A percentile compares a stretch with the other conserved stretches of the same genome.
Conservation (phyloP, 202 grass and related monocot species). For the Eragrostis tef region DNA sequence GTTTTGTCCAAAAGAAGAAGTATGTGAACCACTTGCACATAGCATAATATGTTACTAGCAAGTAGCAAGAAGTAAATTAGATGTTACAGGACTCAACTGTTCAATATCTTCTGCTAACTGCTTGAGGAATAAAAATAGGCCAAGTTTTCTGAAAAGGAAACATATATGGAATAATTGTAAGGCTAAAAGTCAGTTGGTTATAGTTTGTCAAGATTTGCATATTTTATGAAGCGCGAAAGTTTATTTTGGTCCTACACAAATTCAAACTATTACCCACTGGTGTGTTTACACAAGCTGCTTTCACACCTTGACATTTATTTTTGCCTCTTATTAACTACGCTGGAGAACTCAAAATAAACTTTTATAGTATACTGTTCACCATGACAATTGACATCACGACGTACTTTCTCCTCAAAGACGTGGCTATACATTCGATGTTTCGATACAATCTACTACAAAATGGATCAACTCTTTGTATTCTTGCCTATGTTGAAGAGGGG, state of each 20-base stretch:
- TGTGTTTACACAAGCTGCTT: not conserved
- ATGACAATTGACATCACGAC: no score
- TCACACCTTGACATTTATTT: not conserved
- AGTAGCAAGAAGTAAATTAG: constrained; percentile 16
- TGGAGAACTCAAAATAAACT: no score
- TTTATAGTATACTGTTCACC: no score
- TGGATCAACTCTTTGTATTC: no score
- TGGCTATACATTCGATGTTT: not conserved
- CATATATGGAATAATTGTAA: not conserved
- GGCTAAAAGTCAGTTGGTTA: not conserved
- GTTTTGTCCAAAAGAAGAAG: constrained; percentile 18
- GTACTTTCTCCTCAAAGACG: not conserved
- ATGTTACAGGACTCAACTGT: not conserved
- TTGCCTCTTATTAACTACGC: no score
- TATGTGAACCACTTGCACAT: not conserved
- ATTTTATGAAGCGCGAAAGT: not conserved
- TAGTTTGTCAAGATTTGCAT: not conserved
- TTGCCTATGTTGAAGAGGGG: no score
- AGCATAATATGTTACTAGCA: not conserved
- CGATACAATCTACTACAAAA: not conserved
- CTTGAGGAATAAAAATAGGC: not conserved
- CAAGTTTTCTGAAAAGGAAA: not conserved
- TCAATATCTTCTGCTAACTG: not conserved
- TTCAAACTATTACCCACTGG: not conserved
- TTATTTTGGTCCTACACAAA: no score